These are phyloP conservation scores for Lepidium africanum DNA, from an alignment of 345 rosid species.

Conservation along the genomic window DNA sequence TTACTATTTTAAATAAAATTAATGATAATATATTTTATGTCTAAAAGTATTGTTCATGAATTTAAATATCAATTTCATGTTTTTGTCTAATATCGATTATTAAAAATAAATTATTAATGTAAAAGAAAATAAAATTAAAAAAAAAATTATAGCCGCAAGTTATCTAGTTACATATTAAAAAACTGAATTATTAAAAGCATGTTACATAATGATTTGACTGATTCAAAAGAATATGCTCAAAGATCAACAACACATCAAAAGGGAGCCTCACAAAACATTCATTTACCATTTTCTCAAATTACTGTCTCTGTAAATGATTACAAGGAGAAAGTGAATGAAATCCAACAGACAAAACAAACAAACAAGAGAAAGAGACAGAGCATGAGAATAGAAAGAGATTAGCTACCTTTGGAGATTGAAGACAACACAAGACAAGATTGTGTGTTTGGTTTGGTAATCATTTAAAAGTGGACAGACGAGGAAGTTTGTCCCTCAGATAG, in stretches of 20 bases:
- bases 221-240: neutral
- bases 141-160: too few relatives aligned
- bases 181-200: neutral
- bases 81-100: too few relatives aligned
- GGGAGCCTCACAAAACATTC: neutral
- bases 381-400: neutral
- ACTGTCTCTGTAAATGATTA: neutral
- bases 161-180: neutral
- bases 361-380: neutral
- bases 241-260: neutral
- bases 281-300: neutral
- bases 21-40: too few relatives aligned
- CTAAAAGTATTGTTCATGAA: too few relatives aligned
- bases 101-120: too few relatives aligned
- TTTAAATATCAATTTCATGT: too few relatives aligned
- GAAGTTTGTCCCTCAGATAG: conserved; percentile 81
- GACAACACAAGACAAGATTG: neutral
- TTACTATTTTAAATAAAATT: too few relatives aligned
- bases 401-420: neutral
- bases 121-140: too few relatives aligned
- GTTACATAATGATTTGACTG: neutral
- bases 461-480: conserved; percentile 84
- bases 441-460: conserved; percentile 25
- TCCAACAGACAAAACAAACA: neutral
- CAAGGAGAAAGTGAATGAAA: neutral